Evolutionary conservation across 768 basidiomycete genomes (phyloP), one percentile per base, ranked within the genome.

Genomic region (Tylopilus subfusipes): DNA sequence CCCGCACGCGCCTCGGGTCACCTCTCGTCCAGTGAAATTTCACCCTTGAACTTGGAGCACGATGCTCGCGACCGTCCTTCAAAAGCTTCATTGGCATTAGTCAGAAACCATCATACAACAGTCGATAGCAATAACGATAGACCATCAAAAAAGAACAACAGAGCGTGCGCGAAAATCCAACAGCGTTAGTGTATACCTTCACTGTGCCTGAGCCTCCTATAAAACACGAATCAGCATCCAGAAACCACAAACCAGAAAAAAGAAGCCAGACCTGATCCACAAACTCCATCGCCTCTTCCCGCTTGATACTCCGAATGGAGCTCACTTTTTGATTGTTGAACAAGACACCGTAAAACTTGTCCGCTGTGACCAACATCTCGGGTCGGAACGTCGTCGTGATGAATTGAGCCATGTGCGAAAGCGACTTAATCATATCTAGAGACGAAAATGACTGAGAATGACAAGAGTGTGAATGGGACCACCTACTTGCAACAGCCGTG

Each of bases 301-400:
- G 80, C 61, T 84, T 88, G 71, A 98, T 98, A 34, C 82, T 79
- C 33, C 86, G 80, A 42, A 98, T 94, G 1, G 89, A 89, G 51
- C 90, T 93, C 54, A 98, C 87, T 69, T 98, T 98, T 67, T 96
- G 91, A 63, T 89, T 92, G 71, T 96, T 93, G 75, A 97, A 98
- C 55, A 96, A 73, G 11, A 98, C 97, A 14, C 97, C 97, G 58
- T 98, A 98, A 69, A 96, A 98, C 67, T 96, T 93, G 71, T 98
- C 95, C 0, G 95, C 93, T 1, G 90, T 88, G 3, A 91, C 89
- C 54, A 98, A 77, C 90, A 99, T 94, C 74, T 99, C 97, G 0
- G 95, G 90, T 54, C 95, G 82, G 82, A 99, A 99, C 3, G 97
- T 99, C 2, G 97, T 99, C 30, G 93, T 96, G 68, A 99, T 95